Evolutionary conservation across 1,284 basidiomycete species (phyloP).

Genomic region (Trichosporon sp.): DNA sequence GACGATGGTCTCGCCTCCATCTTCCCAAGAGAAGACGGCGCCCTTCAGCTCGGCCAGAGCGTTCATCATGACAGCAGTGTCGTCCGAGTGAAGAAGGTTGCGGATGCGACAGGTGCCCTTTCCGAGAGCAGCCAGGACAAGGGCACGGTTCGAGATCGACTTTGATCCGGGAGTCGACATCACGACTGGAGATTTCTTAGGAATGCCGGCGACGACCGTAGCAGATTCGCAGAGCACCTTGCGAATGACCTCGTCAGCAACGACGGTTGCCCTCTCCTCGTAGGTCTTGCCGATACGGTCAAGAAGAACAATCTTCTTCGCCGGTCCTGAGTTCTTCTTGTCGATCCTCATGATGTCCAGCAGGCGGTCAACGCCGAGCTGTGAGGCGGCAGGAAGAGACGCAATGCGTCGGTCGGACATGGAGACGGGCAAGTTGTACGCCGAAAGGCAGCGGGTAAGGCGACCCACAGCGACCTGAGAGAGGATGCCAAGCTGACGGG

Average conservation of each 20-base stretch:
- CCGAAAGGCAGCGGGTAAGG: conserved; percentile 72
- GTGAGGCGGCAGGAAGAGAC: conserved; percentile 62
- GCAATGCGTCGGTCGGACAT: conserved; percentile 69
- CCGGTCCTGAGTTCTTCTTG: conserved; percentile 88
- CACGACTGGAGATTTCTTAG: conserved; percentile 60
- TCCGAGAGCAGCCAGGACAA: conserved; percentile 88
- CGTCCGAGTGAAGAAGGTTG: conserved; percentile 93
- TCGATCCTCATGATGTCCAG: conserved; percentile 89
- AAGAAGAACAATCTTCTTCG: conserved; percentile 91
- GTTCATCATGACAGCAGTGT: conserved; percentile 99
- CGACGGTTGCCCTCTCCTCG: conserved; percentile 84
- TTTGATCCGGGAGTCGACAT: conserved; percentile 95
- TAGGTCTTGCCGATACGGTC: conserved; percentile 84
- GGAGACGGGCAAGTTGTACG: conserved; percentile 79
- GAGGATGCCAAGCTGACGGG: conserved; percentile 77
- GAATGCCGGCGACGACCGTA: conserved; percentile 66
- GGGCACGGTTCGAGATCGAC: conserved; percentile 91
- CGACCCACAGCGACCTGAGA: conserved; percentile 84
- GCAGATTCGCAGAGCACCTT: conserved; percentile 73
- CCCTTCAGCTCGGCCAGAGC: conserved; percentile 85
- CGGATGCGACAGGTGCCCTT: conserved; percentile 80
- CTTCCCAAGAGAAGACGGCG: conserved; percentile 85
- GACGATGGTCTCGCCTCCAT: conserved; percentile 85
- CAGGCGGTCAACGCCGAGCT: conserved; percentile 72
- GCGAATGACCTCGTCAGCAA: conserved; percentile 71